phyloP scores from a whole-genome alignment of 2,329 filamentous ascomycete species.

The Leptographium radiaticola region DNA sequence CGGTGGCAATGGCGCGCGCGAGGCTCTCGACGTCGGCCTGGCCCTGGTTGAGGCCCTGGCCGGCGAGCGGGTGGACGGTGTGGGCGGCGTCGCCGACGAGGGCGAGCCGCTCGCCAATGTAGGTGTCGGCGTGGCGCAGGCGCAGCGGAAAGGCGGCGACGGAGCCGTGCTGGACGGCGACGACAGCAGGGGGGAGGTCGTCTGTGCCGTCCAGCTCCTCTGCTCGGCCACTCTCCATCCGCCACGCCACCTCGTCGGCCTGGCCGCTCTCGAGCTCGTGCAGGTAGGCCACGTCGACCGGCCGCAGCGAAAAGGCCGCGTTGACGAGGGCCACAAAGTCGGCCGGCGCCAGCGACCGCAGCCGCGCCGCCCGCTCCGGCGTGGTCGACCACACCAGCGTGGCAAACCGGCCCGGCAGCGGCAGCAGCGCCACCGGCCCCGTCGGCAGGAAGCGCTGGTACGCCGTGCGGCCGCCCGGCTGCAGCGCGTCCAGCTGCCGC shows the following conservation, averaged over 20 bases:
- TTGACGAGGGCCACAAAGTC: conserved; percentile 86
- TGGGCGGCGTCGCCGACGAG: conserved; percentile 92
- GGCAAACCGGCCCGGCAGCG: conserved; percentile 69
- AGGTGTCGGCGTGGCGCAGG: conserved; percentile 87
- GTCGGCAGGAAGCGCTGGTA: conserved; percentile 93
- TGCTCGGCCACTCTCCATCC: conserved; percentile 33
- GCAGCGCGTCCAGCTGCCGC: conserved; percentile 25
- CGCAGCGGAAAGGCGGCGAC: conserved; percentile 85
- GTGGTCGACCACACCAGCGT: conserved; percentile 94
- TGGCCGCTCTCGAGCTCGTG: conserved; percentile 40
- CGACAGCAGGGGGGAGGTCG: conserved; percentile 50
- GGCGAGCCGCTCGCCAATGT: conserved; percentile 79
- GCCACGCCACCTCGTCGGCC: conserved; percentile 51
- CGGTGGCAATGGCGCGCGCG: conserved; percentile 58
- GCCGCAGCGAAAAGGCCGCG: conserved; percentile 72
- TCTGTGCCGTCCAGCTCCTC: conserved; percentile 27
- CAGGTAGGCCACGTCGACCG: conserved; percentile 73
- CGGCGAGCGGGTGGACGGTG: conserved; percentile 85
- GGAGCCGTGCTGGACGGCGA: conserved; percentile 62
- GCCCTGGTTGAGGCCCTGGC: conserved; percentile 88
- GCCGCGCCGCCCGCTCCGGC: conserved; percentile 59
- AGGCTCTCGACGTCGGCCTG: conserved; percentile 79
- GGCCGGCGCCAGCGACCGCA: conserved; percentile 59
- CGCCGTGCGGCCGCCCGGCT: conserved; percentile 46
- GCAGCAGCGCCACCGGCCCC: conserved; percentile 82